A percentile compares a stretch with the other conserved stretches of the same genome.
These are phyloP conservation scores for Arthrobotrys musiformis DNA, from an alignment of 2,329 filamentous ascomycete species.

Conservation along the genomic window DNA sequence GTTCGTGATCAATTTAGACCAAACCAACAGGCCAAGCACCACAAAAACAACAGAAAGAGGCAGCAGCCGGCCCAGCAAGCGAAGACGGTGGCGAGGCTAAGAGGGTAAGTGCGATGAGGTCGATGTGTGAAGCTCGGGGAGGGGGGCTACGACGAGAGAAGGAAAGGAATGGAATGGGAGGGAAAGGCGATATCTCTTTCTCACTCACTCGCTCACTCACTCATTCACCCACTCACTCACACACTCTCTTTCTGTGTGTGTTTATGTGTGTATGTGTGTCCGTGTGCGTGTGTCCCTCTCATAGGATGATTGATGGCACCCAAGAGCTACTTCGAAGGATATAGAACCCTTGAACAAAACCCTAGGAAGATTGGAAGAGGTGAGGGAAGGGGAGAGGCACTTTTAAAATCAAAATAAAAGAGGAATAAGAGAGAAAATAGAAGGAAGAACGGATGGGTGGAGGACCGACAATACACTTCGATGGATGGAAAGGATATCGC, in stretches of 20 bases:
- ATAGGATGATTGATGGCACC: no score
- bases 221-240: no score
- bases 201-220: no score
- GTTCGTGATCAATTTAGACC: constrained; percentile 43
- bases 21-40: constrained; percentile 39
- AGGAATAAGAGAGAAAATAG: not conserved
- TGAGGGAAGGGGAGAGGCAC: no score
- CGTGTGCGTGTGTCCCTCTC: no score
- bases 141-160: not conserved
- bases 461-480: not conserved
- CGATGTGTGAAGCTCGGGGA: not conserved
- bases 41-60: constrained; percentile 40
- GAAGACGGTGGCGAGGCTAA: constrained; percentile 21
- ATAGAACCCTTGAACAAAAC: no score
- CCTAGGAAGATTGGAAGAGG: no score
- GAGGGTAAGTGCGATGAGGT: constrained; percentile 24
- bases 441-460: not conserved
- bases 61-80: constrained; percentile 24
- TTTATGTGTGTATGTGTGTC: no score
- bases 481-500: not conserved
- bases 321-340: no score
- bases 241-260: no score
- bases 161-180: not conserved
- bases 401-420: constrained; percentile 7
- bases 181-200: no score